Evolutionary conservation across 139 green algal species (phyloP), one percentile per base, ranked within the genome.

Genomic region (Eudorina sp.): DNA sequence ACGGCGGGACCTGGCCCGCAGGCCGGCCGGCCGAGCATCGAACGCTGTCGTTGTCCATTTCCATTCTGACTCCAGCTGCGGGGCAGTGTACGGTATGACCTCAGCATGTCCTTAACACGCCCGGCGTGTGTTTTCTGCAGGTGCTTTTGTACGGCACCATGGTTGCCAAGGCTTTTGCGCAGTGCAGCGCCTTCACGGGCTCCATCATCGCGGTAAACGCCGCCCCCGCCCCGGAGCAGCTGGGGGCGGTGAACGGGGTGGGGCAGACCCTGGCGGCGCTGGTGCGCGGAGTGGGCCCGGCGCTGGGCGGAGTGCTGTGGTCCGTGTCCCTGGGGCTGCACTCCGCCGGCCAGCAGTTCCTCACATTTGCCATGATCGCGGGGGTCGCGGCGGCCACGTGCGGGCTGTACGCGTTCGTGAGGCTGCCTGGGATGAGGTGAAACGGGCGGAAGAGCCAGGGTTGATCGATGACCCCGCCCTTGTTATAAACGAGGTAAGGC

Each of bases 221-320:
- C 21, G 83, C 90, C 18, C 89, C 91, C 14, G 80, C 76, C 2
- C 83, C 73, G 3, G 75, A 88, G 21, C 79, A 89, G 45, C 76
- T 97, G 43, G 94, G 94, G 4, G 66, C 84, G 16, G 94, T 97
- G 14, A 97, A 97, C 75, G 95, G 95, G 18, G 84, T 92, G 11
- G 95, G 95, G 1, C 94, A 97, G 73, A 94, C 93, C 8, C 55
- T 96, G 38, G 95, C 94, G 1, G 89, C 88, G 19, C 74, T 94
- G 31, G 93, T 96, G 21, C 88, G 95, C 8, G 94, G 92, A 5
- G 58, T 93, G 1, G 95, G 91, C 1, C 95, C 95, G 0, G 91
- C 90, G 16, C 46, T 94, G 87, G 94, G 90, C 0, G 95, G 95
- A 36, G 3, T 95, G 23, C 41, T 94, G 60, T 97, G 95, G 94